These are phyloP conservation scores for Nigrospora sphaerica DNA, from an alignment of 2,329 filamentous ascomycete genomes.

Conservation along the genomic window DNA sequence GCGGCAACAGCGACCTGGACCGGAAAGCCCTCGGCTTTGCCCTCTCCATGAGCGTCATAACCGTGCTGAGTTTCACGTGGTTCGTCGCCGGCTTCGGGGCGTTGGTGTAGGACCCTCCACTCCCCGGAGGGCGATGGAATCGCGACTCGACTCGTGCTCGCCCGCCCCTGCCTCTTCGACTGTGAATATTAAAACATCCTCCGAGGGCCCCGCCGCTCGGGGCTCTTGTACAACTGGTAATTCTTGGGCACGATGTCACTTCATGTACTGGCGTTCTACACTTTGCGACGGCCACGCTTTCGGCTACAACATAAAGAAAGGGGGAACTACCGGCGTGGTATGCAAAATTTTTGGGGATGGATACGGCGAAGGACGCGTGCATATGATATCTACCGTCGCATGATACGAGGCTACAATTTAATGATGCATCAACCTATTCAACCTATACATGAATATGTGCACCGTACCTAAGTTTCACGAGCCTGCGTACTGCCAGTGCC, in stretches of 20 bases:
- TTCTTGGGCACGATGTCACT: too few species aligned
- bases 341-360: too few species aligned
- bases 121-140: neutral
- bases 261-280: too few species aligned
- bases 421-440: neutral
- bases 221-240: too few species aligned
- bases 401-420: too few species aligned
- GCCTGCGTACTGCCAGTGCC: too few species aligned
- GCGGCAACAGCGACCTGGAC: conserved; percentile 39
- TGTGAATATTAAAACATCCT: neutral
- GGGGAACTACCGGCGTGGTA: too few species aligned
- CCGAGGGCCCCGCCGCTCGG: too few species aligned
- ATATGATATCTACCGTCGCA: too few species aligned
- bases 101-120: conserved; percentile 14
- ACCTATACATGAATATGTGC: neutral
- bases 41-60: conserved; percentile 46
- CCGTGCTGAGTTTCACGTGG: conserved; percentile 56
- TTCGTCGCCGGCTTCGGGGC: conserved; percentile 47
- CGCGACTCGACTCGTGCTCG: neutral
- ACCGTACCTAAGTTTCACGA: neutral
- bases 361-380: too few species aligned
- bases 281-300: too few species aligned
- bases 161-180: neutral
- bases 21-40: conserved; percentile 41
- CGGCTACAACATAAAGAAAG: too few species aligned